Evolutionary conservation across 2,329 filamentous ascomycete species (phyloP), one percentile per base, ranked within the genome.

Genomic region (Colletotrichum scovillei): DNA sequence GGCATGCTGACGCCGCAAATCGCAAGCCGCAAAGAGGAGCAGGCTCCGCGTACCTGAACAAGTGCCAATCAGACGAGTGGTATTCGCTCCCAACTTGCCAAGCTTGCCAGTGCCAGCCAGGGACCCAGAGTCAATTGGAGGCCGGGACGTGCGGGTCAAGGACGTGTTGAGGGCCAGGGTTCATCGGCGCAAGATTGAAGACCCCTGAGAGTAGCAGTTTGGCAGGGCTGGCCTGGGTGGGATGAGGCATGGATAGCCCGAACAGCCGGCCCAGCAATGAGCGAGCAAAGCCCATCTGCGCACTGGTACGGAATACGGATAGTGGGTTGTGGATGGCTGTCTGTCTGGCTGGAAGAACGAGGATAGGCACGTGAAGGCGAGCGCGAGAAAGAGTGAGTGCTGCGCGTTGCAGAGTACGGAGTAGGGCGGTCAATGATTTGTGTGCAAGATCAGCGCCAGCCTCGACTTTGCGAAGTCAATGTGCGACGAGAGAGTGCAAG

Each of bases 361-460:
- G 46, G 49, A 30, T 24, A 73, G 60, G 64, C 70, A 73, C 70
- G 70, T 73, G 67, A 72, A 72, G 69, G 59, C 26, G 66, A 42
- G 16, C 38, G 16, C 11, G 32, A 35, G 32, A 35, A 8, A 35
- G 32, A 35, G 32, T 7, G 35, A 53, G 46, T 22, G 38, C 38
- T 49, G 19, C 42, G 19, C 7, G 42, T 49, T 49, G 42, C 42
- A 42, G n/a, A n/a, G n/a, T 26, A 55, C 46, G 32, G 42, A 38
- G 63, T 24, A 59, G 24, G 56, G 46, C 46, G 65, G 69, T 35
- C 35, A 14, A 26, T 26, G 26, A 67, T 53, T 38, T 35, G 49
- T 3, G 63, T 46, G 16, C 30, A 56, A 67, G 63, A 67, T 63
- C 63, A 22, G 63, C 63, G 63, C 22, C 46, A 35, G 24, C 19